Evolutionary conservation across 2,329 filamentous ascomycete genomes (phyloP).

Genomic region (Elsinoe fawcettii): DNA sequence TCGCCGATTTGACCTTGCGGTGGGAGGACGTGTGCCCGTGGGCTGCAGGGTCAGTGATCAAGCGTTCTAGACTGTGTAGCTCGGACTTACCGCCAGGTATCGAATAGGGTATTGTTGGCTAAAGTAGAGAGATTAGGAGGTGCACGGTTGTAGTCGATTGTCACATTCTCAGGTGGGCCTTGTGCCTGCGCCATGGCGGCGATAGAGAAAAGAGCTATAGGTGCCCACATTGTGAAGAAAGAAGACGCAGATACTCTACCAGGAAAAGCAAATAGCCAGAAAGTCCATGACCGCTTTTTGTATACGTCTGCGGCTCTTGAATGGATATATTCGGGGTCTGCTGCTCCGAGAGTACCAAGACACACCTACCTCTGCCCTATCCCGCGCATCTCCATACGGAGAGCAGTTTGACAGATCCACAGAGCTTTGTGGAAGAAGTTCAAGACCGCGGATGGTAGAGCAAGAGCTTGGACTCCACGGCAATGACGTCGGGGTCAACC

Average conservation of each 20-base stretch:
- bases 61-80: not conserved
- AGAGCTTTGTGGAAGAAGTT: not conserved
- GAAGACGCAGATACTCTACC: not conserved
- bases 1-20: constrained; percentile 37
- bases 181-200: not conserved
- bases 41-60: not conserved
- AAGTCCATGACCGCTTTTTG: not conserved
- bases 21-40: constrained; percentile 35
- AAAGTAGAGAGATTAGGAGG: constrained; percentile 36
- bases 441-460: not conserved
- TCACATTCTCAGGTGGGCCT: not conserved
- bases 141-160: constrained; percentile 28
- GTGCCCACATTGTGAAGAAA: not conserved
- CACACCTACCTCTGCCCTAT: not conserved
- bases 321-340: not conserved
- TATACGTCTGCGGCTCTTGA: not conserved
- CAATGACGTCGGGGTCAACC: not conserved
- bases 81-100: constrained; percentile 27
- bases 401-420: not conserved
- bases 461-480: not conserved
- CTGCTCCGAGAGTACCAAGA: not conserved
- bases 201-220: not conserved
- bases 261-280: not conserved
- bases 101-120: constrained; percentile 26
- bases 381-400: not conserved